Evolutionary conservation across 768 basidiomycete species (phyloP).

Genomic region (Trametes cingulata): DNA sequence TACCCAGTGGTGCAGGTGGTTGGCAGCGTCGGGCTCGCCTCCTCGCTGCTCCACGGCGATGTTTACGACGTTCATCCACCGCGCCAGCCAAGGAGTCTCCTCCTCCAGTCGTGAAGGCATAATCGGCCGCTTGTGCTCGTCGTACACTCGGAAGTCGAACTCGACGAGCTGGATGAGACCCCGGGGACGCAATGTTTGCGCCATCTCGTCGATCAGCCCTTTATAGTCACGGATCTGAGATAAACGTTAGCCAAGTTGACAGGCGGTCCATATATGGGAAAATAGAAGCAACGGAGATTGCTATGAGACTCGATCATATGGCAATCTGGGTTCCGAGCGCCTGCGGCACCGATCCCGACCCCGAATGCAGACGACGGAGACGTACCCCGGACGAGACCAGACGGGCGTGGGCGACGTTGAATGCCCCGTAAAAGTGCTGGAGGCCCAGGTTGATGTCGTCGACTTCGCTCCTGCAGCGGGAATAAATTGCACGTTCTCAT

Average conservation of each 20-base stretch:
- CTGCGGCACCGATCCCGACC: constrained; percentile 16
- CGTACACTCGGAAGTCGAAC: constrained; percentile 69
- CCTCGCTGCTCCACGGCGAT: constrained; percentile 57
- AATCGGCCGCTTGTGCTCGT: constrained; percentile 46
- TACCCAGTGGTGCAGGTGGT: constrained; percentile 57
- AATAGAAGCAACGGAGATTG: constrained; percentile 23
- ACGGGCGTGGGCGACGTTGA: constrained; percentile 74
- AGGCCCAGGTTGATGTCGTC: constrained; percentile 85
- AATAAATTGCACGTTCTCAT: not conserved
- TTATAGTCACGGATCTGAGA: constrained; percentile 69
- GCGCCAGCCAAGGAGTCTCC: constrained; percentile 54
- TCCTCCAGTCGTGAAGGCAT: constrained; percentile 39
- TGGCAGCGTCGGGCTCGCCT: constrained; percentile 63
- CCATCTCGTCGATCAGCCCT: constrained; percentile 64
- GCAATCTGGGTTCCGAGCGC: constrained; percentile 7
- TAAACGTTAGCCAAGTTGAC: constrained; percentile 13
- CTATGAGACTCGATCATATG: constrained; percentile 11
- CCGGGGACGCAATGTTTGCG: constrained; percentile 64
- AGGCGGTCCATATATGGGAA: constrained; percentile 11
- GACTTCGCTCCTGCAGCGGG: constrained; percentile 62
- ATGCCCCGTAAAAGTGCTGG: constrained; percentile 78
- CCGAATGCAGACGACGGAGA: constrained; percentile 15
- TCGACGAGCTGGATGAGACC: constrained; percentile 69
- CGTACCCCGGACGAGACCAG: constrained; percentile 74
- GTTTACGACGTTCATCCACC: constrained; percentile 59